phyloP scores from a whole-genome alignment of 116 monocot genomes.

The Trichopus zeylanicus region DNA sequence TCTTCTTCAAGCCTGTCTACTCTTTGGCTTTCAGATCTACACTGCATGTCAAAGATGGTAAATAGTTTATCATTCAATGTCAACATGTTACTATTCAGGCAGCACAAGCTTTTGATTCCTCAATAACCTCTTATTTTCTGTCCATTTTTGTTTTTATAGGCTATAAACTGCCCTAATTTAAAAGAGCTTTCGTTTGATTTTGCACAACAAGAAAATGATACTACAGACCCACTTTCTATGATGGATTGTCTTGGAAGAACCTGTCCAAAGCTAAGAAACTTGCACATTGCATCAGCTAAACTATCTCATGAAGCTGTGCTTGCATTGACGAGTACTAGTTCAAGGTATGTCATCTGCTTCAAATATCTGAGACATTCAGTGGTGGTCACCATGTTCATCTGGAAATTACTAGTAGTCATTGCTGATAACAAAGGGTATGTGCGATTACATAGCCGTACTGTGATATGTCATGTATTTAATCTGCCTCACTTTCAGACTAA shows the following conservation, averaged over 20 bases:
- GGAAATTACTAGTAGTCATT: no score
- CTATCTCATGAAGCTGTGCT: constrained; percentile 81
- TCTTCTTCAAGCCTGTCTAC: constrained; percentile 69
- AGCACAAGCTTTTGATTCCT: neutral
- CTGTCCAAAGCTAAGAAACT: constrained; percentile 57
- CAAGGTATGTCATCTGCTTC: constrained; percentile 46
- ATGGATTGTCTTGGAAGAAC: constrained; percentile 64
- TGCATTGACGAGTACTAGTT: constrained; percentile 66
- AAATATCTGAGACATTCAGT: neutral
- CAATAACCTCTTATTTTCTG: constrained; percentile 1
- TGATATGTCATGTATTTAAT: neutral
- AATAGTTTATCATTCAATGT: neutral
- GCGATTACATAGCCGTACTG: no score
- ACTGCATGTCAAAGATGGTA: constrained; percentile 77
- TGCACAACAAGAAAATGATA: constrained; percentile 73
- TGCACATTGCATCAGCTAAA: constrained; percentile 64
- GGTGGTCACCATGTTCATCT: neutral
- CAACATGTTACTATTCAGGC: neutral
- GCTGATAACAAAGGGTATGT: no score
- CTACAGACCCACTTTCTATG: constrained; percentile 67
- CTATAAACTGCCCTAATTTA: constrained; percentile 80
- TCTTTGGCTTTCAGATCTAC: constrained; percentile 84
- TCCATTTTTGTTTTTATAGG: constrained; percentile 28
- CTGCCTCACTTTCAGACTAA: neutral
- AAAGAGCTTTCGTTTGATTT: constrained; percentile 86